These are phyloP conservation scores for Candida buenavistaensis DNA, from an alignment of 1,139 yeast genomes.

Conservation along the genomic window DNA sequence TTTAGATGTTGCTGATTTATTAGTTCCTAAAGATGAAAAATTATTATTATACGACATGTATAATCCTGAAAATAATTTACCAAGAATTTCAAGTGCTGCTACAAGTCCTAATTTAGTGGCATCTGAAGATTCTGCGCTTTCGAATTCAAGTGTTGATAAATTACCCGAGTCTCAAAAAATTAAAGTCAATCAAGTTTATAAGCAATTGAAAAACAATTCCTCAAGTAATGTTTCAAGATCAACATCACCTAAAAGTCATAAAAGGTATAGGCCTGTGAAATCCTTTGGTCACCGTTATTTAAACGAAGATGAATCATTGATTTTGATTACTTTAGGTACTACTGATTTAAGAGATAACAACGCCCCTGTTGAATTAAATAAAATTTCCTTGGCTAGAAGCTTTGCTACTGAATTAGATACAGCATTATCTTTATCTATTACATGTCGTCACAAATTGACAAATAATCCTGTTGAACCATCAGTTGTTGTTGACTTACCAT, in stretches of 20 bases:
- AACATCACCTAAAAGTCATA: conserved; percentile 29
- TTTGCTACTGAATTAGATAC: conserved; percentile 85
- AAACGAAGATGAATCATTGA: conserved; percentile 60
- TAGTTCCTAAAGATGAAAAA: conserved; percentile 45
- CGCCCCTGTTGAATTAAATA: conserved; percentile 69
- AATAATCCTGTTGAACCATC: conserved; percentile 60
- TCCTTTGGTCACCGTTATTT: conserved; percentile 86
- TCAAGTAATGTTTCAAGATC: conserved; percentile 23
- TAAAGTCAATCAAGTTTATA: conserved; percentile 40
- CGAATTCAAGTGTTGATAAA: conserved; percentile 38
- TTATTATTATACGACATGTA: conserved; percentile 41
- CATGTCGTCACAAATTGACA: conserved; percentile 48
- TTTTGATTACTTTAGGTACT: conserved; percentile 82
- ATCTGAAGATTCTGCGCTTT: conserved; percentile 15
- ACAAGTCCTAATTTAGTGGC: conserved; percentile 19
- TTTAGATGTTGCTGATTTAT: conserved; percentile 61
- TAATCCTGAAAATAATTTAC: conserved; percentile 38
- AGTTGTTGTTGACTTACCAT: conserved; percentile 73
- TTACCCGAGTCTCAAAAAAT: conserved; percentile 38
- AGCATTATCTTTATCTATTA: conserved; percentile 75
- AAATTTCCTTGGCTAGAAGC: conserved; percentile 71
- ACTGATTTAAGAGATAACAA: conserved; percentile 67
- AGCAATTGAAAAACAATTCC: conserved; percentile 35
- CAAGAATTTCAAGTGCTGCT: conserved; percentile 23
- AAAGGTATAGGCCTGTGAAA: conserved; percentile 55